Conservation (phyloP, 2,329 filamentous ascomycete species). For the Berkeleyomyces rouxiae region DNA sequence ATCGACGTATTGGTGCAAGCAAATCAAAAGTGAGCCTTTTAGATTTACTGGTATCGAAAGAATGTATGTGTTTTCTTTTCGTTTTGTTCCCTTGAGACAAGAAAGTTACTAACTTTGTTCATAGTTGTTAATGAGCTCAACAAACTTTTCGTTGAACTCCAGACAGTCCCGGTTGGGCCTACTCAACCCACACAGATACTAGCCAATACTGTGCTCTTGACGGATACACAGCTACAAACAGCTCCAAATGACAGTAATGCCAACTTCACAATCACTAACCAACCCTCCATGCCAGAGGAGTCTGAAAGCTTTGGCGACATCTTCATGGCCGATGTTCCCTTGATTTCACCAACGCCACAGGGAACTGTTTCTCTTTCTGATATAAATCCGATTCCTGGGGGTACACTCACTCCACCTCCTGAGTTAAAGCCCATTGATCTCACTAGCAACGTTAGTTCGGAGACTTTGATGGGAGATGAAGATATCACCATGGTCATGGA, state of each 20-base stretch:
- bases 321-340: conserved; percentile 8
- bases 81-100: neutral
- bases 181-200: conserved; percentile 61
- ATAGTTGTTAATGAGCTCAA: conserved; percentile 60
- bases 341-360: neutral
- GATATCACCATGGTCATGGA: conserved; percentile 1
- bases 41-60: conserved; percentile 50
- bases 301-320: conserved; percentile 1
- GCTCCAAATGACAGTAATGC: neutral
- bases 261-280: neutral
- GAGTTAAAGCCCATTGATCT: neutral
- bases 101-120: neutral
- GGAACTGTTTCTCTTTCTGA: conserved; percentile 9
- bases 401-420: neutral
- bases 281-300: neutral
- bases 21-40: conserved; percentile 32
- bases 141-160: conserved; percentile 53
- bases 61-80: conserved; percentile 42
- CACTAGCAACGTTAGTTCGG: conserved; percentile 5
- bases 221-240: conserved; percentile 18
- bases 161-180: conserved; percentile 41
- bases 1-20: conserved; percentile 59
- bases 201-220: conserved; percentile 61
- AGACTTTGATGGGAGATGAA: conserved; percentile 6
- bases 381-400: conserved; percentile 6